phyloP scores from a whole-genome alignment of 148 eudicot genomes.

The Dysphania ambrosioides region DNA sequence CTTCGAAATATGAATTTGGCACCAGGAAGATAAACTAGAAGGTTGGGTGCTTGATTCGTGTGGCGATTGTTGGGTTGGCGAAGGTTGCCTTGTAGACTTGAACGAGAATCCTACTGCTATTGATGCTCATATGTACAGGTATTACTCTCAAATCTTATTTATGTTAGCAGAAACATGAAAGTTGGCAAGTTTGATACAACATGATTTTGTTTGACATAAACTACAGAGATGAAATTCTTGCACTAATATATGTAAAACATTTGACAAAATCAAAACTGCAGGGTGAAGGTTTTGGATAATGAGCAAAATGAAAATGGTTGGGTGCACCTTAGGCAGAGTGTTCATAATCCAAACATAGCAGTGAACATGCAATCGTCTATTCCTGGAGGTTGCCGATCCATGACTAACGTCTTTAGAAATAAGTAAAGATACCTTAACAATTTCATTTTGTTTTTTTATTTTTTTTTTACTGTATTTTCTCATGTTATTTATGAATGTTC shows the following conservation, averaged over 20 bases:
- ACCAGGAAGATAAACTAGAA: slow-evolving; percentile 55
- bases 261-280: slow-evolving; percentile 13
- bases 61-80: slow-evolving; percentile 95
- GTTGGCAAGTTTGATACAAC: background rate
- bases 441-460: background rate
- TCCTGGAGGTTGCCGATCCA: slow-evolving; percentile 62
- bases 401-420: slow-evolving; percentile 53
- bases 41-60: slow-evolving; percentile 91
- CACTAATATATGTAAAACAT: background rate
- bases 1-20: too few species aligned
- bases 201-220: too few species aligned
- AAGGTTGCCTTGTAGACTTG: slow-evolving; percentile 90
- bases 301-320: slow-evolving; percentile 66
- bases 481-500: too few species aligned
- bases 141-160: background rate
- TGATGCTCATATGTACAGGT: slow-evolving; percentile 98
- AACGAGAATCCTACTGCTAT: slow-evolving; percentile 66
- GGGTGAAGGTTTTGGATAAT: slow-evolving; percentile 66
- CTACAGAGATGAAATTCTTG: too few species aligned
- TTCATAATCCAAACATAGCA: slow-evolving; percentile 90
- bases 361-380: slow-evolving; percentile 81
- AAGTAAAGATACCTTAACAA: slow-evolving; percentile 41
- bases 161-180: background rate
- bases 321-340: slow-evolving; percentile 84
- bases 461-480: background rate